These are phyloP conservation scores for Emergomyces orientalis DNA, from an alignment of 2,329 filamentous ascomycete species.

Conservation along the genomic window DNA sequence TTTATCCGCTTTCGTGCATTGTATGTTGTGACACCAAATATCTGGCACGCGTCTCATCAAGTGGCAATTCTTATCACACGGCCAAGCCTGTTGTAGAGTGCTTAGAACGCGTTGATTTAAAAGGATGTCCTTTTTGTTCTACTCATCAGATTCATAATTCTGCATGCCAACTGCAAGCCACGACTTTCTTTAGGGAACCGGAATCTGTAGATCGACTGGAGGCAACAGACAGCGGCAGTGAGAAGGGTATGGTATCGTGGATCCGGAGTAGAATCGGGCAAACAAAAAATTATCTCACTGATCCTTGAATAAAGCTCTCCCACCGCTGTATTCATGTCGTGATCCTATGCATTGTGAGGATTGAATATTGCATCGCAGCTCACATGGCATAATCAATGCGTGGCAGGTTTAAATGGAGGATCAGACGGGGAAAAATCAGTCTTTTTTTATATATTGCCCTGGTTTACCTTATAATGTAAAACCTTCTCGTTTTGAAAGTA, in stretches of 20 bases:
- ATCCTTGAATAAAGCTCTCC: neutral
- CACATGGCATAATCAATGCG: neutral
- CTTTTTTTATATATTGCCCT: neutral
- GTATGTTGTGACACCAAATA: neutral
- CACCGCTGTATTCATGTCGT: neutral
- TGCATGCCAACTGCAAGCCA: neutral
- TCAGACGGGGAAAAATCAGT: neutral
- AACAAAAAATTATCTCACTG: neutral
- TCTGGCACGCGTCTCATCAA: neutral
- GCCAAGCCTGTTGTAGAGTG: neutral
- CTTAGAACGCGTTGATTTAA: too few relatives aligned
- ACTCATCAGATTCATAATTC: neutral
- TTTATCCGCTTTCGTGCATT: neutral
- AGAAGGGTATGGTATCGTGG: neutral
- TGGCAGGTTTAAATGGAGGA: neutral
- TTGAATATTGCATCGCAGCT: neutral
- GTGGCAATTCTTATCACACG: neutral
- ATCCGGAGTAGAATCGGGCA: neutral
- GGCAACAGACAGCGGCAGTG: neutral
- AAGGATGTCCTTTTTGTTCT: neutral
- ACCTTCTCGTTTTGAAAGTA: neutral
- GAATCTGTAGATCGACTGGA: too few relatives aligned
- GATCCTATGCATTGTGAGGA: neutral
- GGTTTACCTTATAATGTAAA: neutral
- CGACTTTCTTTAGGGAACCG: too few relatives aligned